Evolutionary conservation across 257 asterid species (phyloP), one percentile per base, ranked within the genome.

Genomic region (Solanum gracilifrons): DNA sequence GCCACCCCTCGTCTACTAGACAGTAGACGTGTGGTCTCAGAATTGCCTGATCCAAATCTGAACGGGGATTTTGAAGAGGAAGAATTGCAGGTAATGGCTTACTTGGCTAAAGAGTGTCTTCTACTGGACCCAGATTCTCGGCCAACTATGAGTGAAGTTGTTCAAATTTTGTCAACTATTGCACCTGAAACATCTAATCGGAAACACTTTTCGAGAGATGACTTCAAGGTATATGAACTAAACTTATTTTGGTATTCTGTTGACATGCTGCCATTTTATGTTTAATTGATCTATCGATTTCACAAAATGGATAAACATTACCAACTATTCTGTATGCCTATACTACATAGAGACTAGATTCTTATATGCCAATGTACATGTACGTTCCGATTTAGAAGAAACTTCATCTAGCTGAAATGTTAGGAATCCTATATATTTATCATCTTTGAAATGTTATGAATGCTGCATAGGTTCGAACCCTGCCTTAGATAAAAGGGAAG

Each of bases 31-130:
- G 99, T 97, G 92, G 93, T 93, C 77, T 86, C 86, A 18, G 99
- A 97, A 94, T 88, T 97, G 88, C 98, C 99, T 0, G 99, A 97
- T 87, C 98, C 98, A 23, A 90, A 88, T 62, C 87, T 97, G 64
- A 88, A 92, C 84, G 98, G 98, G 27, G 76, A 16, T 32, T 95
- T 93, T 87, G 90, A 93, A 77, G 95, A 93, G 86, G 99, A 97
- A 84, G 99, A 97, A 91, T 92, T 97, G 98, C 98, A 97, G 82
- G 98, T 95, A 64, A 93, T 97, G 97, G 97, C 98, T 87, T 97
- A 95, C 90, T 90, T 97, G 88, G 98, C 99, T 13, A 97, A 95
- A 87, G 99, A 97, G 93, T 97, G 99, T 88, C 93, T 97, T 46
- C 87, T 95, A 39, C 73, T 95, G 92, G 99, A 97, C 89, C 99